Conservation (phyloP, 495 filamentous ascomycete species). For the Lophium mytilinum region DNA sequence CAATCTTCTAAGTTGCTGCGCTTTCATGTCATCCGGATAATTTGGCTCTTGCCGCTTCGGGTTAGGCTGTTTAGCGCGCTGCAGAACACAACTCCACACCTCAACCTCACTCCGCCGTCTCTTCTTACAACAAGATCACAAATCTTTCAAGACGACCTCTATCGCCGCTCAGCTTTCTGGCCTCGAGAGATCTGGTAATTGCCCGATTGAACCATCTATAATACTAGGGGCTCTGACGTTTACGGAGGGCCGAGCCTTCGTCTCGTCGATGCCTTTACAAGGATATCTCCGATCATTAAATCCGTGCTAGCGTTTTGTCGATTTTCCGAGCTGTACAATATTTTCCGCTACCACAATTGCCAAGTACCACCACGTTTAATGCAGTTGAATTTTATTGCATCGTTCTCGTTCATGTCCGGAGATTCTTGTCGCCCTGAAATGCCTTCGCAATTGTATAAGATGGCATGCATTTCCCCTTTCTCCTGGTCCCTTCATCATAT, state of each 20-base stretch:
- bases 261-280: background rate
- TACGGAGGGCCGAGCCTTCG: no score
- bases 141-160: no score
- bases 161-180: no score
- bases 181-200: no score
- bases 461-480: background rate
- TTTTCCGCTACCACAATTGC: background rate
- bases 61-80: no score
- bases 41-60: no score
- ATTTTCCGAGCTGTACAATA: background rate
- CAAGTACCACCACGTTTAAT: background rate
- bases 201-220: no score
- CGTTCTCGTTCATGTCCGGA: background rate
- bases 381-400: background rate
- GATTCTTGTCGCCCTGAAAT: background rate
- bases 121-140: no score
- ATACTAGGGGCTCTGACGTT: no score
- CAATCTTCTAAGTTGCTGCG: background rate
- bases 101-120: no score
- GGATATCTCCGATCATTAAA: conserved; percentile 1
- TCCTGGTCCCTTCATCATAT: background rate
- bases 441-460: background rate
- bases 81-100: no score
- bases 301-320: background rate
- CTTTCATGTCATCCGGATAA: no score